A percentile compares a stretch with the other conserved stretches of the same genome.
Conservation (phyloP, 768 basidiomycete species). For the Sporobolomyces pararoseus region DNA sequence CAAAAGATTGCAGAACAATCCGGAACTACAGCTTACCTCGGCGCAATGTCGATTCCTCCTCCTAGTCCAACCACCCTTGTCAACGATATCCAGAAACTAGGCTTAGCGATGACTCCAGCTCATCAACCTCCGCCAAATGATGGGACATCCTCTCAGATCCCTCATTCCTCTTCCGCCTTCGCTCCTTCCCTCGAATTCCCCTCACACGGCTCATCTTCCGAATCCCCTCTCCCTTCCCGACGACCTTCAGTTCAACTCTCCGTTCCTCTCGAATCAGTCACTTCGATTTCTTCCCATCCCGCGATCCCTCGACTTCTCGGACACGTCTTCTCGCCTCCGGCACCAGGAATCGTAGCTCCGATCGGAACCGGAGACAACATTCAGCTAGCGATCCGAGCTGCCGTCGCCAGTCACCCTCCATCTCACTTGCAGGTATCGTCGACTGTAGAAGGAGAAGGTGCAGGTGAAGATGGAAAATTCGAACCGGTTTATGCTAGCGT, state of each 20-base stretch:
- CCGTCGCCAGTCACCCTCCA: conserved; percentile 6
- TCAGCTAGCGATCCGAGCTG: conserved; percentile 3
- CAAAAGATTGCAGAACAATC: conserved; percentile 10
- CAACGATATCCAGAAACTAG: conserved; percentile 14
- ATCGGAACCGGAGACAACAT: conserved; percentile 14
- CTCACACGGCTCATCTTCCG: neutral
- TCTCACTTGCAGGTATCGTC: neutral
- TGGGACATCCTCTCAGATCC: neutral
- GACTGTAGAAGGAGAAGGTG: neutral
- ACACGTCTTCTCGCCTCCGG: conserved; percentile 39
- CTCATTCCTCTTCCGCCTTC: neutral
- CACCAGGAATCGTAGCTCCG: conserved; percentile 37
- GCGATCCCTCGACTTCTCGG: conserved; percentile 41
- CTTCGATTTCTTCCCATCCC: conserved; percentile 21
- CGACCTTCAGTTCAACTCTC: conserved; percentile 5
- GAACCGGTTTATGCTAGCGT: conserved; percentile 30
- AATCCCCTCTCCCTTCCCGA: neutral
- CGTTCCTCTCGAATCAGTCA: neutral
- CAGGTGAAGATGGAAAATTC: conserved; percentile 3
- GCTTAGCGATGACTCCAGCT: conserved; percentile 2
- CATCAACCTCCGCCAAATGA: neutral
- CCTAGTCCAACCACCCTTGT: conserved; percentile 37
- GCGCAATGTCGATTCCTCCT: conserved; percentile 40
- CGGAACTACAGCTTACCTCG: conserved; percentile 22
- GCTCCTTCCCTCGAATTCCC: conserved; percentile 1